Evolutionary conservation across 2,329 filamentous ascomycete genomes (phyloP).

Genomic region (Fusarium odoratissimum): DNA sequence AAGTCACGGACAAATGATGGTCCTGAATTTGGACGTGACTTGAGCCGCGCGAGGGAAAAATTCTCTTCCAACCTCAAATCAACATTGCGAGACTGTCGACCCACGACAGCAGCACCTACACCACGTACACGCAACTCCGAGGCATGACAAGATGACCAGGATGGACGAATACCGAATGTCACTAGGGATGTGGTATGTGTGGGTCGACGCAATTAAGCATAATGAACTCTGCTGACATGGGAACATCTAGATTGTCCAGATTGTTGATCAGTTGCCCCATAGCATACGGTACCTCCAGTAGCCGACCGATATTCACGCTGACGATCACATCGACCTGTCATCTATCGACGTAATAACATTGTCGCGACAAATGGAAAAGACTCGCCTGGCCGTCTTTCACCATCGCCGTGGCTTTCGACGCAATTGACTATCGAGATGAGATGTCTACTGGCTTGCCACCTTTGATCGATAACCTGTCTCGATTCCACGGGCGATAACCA

Average conservation of each 20-base stretch:
- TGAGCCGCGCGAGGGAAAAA: constrained; percentile 2
- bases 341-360: constrained; percentile 11
- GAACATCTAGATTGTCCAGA: constrained; percentile 11
- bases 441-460: neutral
- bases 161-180: neutral
- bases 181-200: constrained; percentile 26
- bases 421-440: constrained; percentile 28
- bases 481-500: constrained; percentile 10
- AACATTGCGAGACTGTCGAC: neutral
- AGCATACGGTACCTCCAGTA: neutral
- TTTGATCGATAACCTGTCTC: neutral
- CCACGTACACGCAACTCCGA: neutral
- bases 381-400: constrained; percentile 27
- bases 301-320: neutral
- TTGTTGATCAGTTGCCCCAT: constrained; percentile 7
- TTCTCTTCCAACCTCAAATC: constrained; percentile 21
- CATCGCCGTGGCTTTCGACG: constrained; percentile 40
- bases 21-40: neutral
- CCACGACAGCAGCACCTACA: neutral
- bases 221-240: constrained; percentile 23
- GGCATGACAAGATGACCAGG: constrained; percentile 2
- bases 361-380: neutral
- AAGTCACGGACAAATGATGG: constrained; percentile 21
- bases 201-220: constrained; percentile 33
- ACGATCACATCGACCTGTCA: constrained; percentile 8